Evolutionary conservation across 768 basidiomycete genomes (phyloP).

Genomic region (Plicaturopsis crispa): DNA sequence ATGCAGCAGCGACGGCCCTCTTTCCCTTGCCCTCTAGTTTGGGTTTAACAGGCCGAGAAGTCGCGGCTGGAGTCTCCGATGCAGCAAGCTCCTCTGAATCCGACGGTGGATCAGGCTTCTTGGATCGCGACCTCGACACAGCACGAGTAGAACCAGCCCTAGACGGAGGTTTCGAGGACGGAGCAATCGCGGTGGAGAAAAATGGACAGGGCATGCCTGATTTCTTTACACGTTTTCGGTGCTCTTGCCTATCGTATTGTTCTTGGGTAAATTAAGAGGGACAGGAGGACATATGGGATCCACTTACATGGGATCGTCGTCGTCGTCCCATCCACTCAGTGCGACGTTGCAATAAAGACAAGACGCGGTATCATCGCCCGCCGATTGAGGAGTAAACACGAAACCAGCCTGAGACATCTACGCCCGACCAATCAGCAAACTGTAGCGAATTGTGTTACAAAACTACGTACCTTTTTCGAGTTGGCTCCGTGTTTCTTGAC

Average conservation of each 20-base stretch:
- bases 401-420: slow-evolving; percentile 92
- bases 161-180: slow-evolving; percentile 18
- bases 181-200: slow-evolving; percentile 29
- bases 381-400: slow-evolving; percentile 60
- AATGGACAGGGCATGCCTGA: slow-evolving; percentile 35
- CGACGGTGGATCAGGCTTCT: slow-evolving; percentile 11
- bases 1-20: not conserved
- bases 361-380: slow-evolving; percentile 71
- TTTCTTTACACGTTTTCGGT: slow-evolving; percentile 57
- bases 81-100: not conserved
- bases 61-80: not conserved
- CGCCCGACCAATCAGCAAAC: slow-evolving; percentile 1
- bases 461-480: slow-evolving; percentile 50
- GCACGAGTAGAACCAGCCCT: slow-evolving; percentile 3
- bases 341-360: slow-evolving; percentile 81
- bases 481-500: slow-evolving; percentile 57
- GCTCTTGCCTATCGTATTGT: slow-evolving; percentile 51
- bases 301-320: slow-evolving; percentile 86
- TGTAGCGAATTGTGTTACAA: not conserved
- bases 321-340: slow-evolving; percentile 80
- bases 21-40: not conserved
- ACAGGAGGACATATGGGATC: slow-evolving; percentile 8
- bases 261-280: slow-evolving; percentile 2
- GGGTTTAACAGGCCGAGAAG: not conserved
- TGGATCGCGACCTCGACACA: slow-evolving; percentile 13